These are phyloP conservation scores for Corymbia maculata DNA, from an alignment of 345 rosid species.

Conservation along the genomic window DNA sequence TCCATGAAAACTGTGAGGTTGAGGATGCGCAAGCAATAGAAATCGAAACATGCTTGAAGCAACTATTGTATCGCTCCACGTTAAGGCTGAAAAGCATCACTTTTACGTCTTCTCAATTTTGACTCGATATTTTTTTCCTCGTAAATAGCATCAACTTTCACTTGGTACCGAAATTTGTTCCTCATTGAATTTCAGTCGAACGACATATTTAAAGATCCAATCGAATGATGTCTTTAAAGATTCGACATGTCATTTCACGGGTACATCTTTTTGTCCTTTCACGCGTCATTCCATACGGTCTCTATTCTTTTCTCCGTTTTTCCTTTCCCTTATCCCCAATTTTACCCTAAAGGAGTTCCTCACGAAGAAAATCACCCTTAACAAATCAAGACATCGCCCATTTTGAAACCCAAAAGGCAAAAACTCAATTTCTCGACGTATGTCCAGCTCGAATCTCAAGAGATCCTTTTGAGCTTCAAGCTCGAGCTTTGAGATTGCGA, in stretches of 20 bases:
- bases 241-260: not conserved
- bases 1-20: not conserved
- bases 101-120: not conserved
- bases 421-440: not conserved
- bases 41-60: not conserved
- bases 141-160: no score
- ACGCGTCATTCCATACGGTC: not conserved
- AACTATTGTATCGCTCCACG: not conserved
- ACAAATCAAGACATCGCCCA: not conserved
- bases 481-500: not conserved
- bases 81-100: not conserved
- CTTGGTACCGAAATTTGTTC: not conserved
- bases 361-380: not conserved
- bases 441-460: not conserved
- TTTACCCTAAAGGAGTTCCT: not conserved
- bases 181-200: not conserved
- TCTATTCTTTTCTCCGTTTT: not conserved
- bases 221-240: no score
- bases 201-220: not conserved
- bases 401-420: not conserved
- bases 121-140: not conserved
- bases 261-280: not conserved
- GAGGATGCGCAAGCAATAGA: not conserved
- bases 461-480: not conserved
- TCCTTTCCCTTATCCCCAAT: not conserved